A percentile compares a stretch with the other conserved stretches of the same genome.
These are phyloP conservation scores for Trichophyton simii DNA, from an alignment of 2,329 filamentous ascomycete species.

Conservation along the genomic window DNA sequence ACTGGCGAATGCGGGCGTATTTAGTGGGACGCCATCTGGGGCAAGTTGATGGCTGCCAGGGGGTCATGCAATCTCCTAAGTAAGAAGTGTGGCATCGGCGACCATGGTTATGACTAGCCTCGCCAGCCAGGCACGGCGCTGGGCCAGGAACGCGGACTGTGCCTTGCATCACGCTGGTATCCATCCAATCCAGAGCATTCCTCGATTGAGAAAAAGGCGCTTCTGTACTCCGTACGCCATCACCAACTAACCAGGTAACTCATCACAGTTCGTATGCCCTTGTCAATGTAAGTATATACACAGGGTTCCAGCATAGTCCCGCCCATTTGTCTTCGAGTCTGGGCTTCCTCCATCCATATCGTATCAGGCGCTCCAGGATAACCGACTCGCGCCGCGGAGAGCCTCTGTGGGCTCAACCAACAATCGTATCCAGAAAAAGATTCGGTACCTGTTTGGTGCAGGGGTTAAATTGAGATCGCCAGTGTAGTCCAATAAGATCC, in stretches of 20 bases:
- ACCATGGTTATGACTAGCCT: neutral
- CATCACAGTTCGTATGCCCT: neutral
- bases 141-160: neutral
- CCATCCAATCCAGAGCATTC: neutral
- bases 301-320: neutral
- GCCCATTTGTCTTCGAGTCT: neutral
- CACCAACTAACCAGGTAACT: neutral
- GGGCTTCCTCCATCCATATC: too few relatives aligned
- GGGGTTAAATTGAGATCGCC: conserved; percentile 2
- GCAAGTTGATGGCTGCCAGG: neutral
- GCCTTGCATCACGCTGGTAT: neutral
- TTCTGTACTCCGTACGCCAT: neutral
- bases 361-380: too few relatives aligned
- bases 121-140: neutral
- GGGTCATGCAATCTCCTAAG: neutral
- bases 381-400: neutral
- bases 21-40: conserved; percentile 1
- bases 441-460: neutral
- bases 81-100: neutral
- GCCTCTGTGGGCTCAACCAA: neutral
- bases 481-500: neutral
- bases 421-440: neutral
- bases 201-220: neutral
- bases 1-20: neutral
- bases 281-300: neutral